Evolutionary conservation across 139 green algal species (phyloP).

Genomic region (Helicosporidium sp.): DNA sequence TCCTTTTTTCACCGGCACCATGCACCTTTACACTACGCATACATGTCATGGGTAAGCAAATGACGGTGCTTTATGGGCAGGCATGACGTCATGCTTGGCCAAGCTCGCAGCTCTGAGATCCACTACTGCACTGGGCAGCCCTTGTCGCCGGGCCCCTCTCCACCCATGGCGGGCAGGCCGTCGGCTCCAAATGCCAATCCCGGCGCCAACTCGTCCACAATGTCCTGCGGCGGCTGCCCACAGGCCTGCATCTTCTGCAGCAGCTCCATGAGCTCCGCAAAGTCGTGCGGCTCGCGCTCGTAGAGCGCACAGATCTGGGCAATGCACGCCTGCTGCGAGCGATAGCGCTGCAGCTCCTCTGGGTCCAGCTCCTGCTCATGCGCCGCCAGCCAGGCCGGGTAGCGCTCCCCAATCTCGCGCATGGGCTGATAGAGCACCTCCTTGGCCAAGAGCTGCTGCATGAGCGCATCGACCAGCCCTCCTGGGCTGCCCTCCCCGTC

Average conservation of each 20-base stretch:
- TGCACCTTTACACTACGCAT: too few species aligned
- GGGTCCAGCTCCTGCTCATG: conserved; percentile 18
- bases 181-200: too few species aligned
- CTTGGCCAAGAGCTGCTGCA: conserved; percentile 70
- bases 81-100: too few species aligned
- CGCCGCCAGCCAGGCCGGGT: conserved; percentile 53
- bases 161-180: too few species aligned
- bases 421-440: conserved; percentile 68
- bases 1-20: too few species aligned
- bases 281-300: conserved; percentile 42
- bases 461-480: conserved; percentile 61
- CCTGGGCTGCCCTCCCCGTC: too few species aligned
- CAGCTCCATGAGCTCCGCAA: conserved; percentile 34
- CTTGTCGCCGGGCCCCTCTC: too few species aligned
- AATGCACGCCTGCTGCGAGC: conserved; percentile 43
- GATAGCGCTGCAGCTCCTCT: conserved; percentile 38
- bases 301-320: conserved; percentile 42
- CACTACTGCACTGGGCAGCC: too few species aligned
- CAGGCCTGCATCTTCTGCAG: conserved; percentile 69
- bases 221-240: conserved; percentile 55
- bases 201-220: conserved; percentile 56
- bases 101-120: too few species aligned
- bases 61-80: too few species aligned
- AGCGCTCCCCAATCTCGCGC: conserved; percentile 56
- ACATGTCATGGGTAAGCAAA: too few species aligned